Evolutionary conservation across 768 basidiomycete species (phyloP).

Genomic region (Favolaschia claudopus): DNA sequence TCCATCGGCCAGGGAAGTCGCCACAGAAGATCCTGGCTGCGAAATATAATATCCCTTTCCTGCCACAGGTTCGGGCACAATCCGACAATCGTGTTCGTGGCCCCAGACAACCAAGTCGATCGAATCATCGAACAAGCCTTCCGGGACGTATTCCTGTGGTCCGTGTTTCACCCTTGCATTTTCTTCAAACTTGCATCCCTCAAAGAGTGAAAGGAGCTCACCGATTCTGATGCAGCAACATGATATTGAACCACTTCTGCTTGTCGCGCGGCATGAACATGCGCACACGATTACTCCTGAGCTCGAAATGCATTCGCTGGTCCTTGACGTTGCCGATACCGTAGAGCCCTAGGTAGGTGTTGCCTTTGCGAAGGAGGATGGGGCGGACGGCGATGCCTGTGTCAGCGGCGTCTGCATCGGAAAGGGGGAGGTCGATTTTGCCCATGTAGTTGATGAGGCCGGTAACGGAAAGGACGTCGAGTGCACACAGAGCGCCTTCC

Average conservation of each 20-base stretch:
- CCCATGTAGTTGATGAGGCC: conserved; percentile 99
- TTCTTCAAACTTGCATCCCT: not conserved
- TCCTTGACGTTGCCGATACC: conserved; percentile 98
- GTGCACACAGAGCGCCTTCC: conserved; percentile 95
- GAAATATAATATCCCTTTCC: conserved; percentile 92
- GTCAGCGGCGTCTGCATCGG: conserved; percentile 69
- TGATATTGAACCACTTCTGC: conserved; percentile 93
- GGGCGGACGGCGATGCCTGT: conserved; percentile 89
- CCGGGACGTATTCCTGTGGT: conserved; percentile 93
- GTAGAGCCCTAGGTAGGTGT: conserved; percentile 88
- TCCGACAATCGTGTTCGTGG: conserved; percentile 97
- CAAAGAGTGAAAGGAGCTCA: conserved; percentile 39
- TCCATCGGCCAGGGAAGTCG: conserved; percentile 93
- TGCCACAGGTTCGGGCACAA: conserved; percentile 88
- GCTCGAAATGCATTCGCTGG: conserved; percentile 94
- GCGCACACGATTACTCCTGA: conserved; percentile 90
- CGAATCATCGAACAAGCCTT: conserved; percentile 96
- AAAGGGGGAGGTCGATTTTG: conserved; percentile 86
- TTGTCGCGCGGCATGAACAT: conserved; percentile 97
- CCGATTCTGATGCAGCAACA: conserved; percentile 97
- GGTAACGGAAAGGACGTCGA: conserved; percentile 93
- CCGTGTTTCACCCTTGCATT: conserved; percentile 85
- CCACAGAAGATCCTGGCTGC: conserved; percentile 95
- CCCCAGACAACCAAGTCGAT: conserved; percentile 97
- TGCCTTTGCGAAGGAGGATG: conserved; percentile 90